Evolutionary conservation across 2,329 filamentous ascomycete genomes (phyloP).

Genomic region (Colletotrichum kahawae): DNA sequence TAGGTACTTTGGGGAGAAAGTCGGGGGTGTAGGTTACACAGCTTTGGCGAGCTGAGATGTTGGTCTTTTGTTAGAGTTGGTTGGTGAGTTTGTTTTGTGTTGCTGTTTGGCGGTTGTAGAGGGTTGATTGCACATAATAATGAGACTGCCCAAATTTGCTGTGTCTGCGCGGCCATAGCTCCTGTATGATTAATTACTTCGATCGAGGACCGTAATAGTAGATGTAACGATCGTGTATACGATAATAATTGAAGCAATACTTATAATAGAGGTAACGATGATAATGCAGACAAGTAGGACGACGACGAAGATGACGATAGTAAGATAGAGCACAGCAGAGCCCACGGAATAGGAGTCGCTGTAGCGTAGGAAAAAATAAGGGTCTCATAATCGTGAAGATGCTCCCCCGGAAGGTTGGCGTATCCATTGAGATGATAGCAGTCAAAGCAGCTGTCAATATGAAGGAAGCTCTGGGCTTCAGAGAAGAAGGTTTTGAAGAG

Average conservation of each 20-base stretch:
- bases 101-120: neutral
- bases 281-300: too few species aligned
- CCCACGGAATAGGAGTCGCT: neutral
- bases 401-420: too few species aligned
- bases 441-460: accelerated
- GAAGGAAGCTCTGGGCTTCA: neutral
- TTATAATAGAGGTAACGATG: too few species aligned
- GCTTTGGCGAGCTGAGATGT: neutral
- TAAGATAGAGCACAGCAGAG: too few species aligned
- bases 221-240: too few species aligned
- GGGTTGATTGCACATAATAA: accelerated
- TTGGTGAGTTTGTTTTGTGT: neutral
- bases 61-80: neutral
- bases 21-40: neutral
- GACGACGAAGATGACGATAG: too few species aligned
- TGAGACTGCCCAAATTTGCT: neutral
- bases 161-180: accelerated
- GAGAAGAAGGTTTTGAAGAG: neutral
- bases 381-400: neutral
- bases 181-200: accelerated
- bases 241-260: too few species aligned
- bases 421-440: neutral
- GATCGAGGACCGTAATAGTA: neutral
- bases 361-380: neutral
- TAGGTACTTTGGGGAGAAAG: neutral